Conservation (phyloP, 495 filamentous ascomycete genomes). For the Talaromyces stipitatus region DNA sequence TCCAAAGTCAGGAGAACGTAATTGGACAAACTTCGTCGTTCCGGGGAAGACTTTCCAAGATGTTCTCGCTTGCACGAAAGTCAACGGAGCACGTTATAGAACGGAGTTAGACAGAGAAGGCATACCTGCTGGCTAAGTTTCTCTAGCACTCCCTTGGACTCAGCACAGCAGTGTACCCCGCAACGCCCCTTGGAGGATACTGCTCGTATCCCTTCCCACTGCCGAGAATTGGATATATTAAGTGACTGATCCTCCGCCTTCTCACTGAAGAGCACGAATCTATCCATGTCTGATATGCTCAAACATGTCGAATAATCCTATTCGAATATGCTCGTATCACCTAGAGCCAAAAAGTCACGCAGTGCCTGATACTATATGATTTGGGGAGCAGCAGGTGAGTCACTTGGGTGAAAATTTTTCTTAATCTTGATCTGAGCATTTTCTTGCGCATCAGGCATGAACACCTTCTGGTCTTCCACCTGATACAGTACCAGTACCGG, state of each 20-base stretch:
- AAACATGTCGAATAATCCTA: background rate
- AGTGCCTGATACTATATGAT: background rate
- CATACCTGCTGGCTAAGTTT: background rate
- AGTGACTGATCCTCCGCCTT: background rate
- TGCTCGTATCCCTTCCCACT: background rate
- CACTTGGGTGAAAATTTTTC: background rate
- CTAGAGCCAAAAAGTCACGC: background rate
- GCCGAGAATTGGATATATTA: background rate
- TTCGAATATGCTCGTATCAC: background rate
- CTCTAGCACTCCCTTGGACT: background rate
- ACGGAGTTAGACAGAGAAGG: background rate
- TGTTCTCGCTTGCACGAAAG: constrained; percentile 1
- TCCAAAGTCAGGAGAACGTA: background rate
- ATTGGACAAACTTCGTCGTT: constrained; percentile 1
- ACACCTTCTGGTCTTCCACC: background rate
- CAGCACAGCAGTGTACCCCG: background rate
- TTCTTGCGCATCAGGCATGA: background rate
- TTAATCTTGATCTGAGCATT: background rate
- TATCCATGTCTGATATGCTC: background rate
- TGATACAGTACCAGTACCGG: background rate
- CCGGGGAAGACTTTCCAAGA: constrained; percentile 1
- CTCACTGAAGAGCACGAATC: background rate
- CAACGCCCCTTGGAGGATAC: background rate
- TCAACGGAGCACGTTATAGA: background rate
- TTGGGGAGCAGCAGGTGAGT: background rate